Base-by-base conservation (phyloP, 208 protist species). In the Porcisia deanei region DNA sequence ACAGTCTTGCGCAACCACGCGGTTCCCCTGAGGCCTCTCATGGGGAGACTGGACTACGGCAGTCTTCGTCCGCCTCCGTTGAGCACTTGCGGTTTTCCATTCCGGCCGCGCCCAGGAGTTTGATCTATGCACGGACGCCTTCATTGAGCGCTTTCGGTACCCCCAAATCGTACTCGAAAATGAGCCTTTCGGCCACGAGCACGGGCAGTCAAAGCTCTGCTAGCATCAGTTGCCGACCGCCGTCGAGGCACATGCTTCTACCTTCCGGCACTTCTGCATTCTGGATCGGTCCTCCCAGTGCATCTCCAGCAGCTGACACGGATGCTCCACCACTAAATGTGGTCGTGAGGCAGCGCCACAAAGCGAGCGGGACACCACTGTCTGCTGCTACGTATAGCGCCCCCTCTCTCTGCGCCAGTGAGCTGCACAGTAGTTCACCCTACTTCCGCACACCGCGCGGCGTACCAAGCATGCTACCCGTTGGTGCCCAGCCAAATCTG, bases 341-440 rank as follows among this genome's bases (percentile, higher is more conserved):
- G n/a, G 68, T 75, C 14, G 78, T 82, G 60, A 77, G 72, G 53
- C 78, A 75, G 66, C 73, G 73, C 3, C 78, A 72, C 54, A 64
- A 58, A 53, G 57, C 64, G 2, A 72, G 78, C 54, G 10, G 55
- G 43, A 75, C 78, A 39, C 58, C 68, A 12, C 53, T 59, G 8
- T 59, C 52, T 16, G 75, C 78, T 61, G 25, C 71, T 14, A 73
- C 18, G 64, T 34, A 49, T 9, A 22, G 45, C 43, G 39, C 47
- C 34, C 12, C 73, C 0, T 52, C 2, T 30, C 53, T 55, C 34
- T 60, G 45, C 63, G 5, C 16, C 20, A 39, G 41, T 16, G 12
- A 34, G 49, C 49, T 63, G 16, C 69, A 60, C 53, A 18, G 16
- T 7, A 54, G 12, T n/a, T 25, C 41, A 22, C 30, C 25, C 47